Evolutionary conservation across 208 protist species (phyloP).

Genomic region (Leishmania tropica): DNA sequence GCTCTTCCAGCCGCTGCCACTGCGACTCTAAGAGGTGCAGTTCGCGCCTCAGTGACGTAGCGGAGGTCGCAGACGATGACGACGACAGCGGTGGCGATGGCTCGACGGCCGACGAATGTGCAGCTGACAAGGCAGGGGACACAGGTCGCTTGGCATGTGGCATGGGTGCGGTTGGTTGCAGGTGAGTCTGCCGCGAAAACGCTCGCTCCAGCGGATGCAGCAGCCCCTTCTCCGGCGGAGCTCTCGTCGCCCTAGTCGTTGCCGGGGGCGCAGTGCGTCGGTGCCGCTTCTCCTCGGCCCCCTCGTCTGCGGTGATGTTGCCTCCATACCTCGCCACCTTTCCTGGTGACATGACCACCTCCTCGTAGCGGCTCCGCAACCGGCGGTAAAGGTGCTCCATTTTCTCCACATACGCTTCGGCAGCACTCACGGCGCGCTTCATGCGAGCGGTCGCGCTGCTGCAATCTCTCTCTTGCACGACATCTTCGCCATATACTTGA

Average conservation of each 20-base stretch:
- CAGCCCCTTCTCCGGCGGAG: not conserved
- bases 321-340: not conserved
- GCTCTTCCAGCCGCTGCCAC: constrained; percentile 71
- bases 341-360: constrained; percentile 23
- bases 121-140: not conserved
- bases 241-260: not conserved
- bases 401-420: constrained; percentile 39
- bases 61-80: constrained; percentile 5
- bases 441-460: not conserved
- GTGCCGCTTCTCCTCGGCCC: not conserved
- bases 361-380: constrained; percentile 53
- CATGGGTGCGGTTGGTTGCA: constrained; percentile 2
- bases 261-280: not conserved
- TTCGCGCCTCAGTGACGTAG: constrained; percentile 39
- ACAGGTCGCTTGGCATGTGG: not conserved
- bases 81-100: not conserved
- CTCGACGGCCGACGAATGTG: too few relatives aligned
- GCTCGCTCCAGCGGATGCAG: not conserved
- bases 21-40: constrained; percentile 73
- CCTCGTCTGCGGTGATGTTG: not conserved
- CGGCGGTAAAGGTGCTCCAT: constrained; percentile 66
- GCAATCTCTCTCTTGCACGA: not conserved
- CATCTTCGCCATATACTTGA: not conserved
- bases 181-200: not conserved
- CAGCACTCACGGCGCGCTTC: constrained; percentile 23